Base-by-base conservation (phyloP, 2,329 filamentous ascomycete genomes). In the Fusarium virguliforme region DNA sequence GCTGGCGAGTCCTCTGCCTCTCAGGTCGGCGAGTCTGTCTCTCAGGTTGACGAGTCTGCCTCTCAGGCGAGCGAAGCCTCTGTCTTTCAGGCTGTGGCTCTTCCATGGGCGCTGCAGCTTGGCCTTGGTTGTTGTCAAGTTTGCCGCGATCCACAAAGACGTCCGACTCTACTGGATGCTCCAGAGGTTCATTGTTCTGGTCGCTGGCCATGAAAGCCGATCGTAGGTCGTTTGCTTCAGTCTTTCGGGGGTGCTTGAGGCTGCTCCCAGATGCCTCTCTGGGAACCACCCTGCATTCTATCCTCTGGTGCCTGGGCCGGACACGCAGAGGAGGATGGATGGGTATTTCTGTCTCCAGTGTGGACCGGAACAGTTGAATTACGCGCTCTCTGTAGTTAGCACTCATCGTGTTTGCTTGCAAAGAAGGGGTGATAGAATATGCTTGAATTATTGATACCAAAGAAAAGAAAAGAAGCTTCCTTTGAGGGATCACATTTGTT, bases 171-270 rank as follows among this genome's bases (percentile, higher is more conserved):
- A 50, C 26, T 10, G n/a, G 43, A 10, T 30, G 26, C 43, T 50
- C 43, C 15, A 50, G 26, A 6, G 15, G 26, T n/a, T 50, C 43
- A 3, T 30, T 50, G 26, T 18, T 18, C 24, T 6, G 26, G n/a
- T 50, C 26, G 43, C n/a, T 50, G n/a, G 43, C 43, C 26, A 30
- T 30, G 43, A 50, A 50, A 10, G 43, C 43, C 26, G 26, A 13
- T 30, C 43, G 43, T 6, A 30, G 43, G 26, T 30, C 43, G n/a
- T n/a, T 18, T 30, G 15, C 26, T 30, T 24, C 5, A 15, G 28
- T 9, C 43, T 50, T 50, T 30, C 15, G 43, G 43, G 6, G 43
- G 43, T 10, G 43, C 26, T 50, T 50, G 43, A 50, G 43, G 26
- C 12, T 30, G 15, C n/a, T 6, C 26, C 6, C n/a, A 18, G 43